A percentile compares a stretch with the other conserved stretches of the same genome.
Conservation (phyloP, 208 protist species). For the Leishmania amazonensis region DNA sequence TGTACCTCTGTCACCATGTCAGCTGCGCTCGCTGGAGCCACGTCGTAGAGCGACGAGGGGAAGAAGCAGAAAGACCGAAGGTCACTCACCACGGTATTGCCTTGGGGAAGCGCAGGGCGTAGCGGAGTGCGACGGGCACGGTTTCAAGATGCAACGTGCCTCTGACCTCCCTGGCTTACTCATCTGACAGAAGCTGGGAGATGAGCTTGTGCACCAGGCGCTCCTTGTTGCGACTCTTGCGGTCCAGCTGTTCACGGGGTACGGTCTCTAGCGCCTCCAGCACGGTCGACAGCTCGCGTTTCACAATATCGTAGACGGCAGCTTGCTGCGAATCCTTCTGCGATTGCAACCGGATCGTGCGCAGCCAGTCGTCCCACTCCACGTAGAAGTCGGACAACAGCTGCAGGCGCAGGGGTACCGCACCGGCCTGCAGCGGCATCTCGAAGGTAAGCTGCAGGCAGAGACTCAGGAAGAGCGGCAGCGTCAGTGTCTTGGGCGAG, state of each 20-base stretch:
- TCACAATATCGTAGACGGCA: conserved; percentile 55
- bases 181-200: conserved; percentile 40
- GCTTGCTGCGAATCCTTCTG: conserved; percentile 39
- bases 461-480: conserved; percentile 83
- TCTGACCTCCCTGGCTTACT: conserved; percentile 13
- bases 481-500: conserved; percentile 56
- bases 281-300: conserved; percentile 64
- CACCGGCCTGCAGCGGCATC: conserved; percentile 45
- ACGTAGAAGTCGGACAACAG: conserved; percentile 81
- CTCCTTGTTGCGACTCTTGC: conserved; percentile 72
- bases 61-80: not conserved
- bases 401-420: conserved; percentile 73
- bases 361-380: conserved; percentile 87
- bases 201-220: conserved; percentile 77
- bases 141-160: not conserved
- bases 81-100: not conserved
- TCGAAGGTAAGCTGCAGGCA: conserved; percentile 86
- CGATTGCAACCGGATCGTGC: conserved; percentile 60
- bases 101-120: not conserved
- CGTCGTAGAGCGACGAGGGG: not conserved
- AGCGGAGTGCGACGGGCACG: not conserved
- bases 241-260: conserved; percentile 58
- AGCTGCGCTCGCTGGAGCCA: not conserved
- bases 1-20: not conserved
- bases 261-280: conserved; percentile 48